Percentiles rank a stretch among this genome's conserved stretches.
Conservation (phyloP, 805 yeast species). For the Candida vaughaniae region DNA sequence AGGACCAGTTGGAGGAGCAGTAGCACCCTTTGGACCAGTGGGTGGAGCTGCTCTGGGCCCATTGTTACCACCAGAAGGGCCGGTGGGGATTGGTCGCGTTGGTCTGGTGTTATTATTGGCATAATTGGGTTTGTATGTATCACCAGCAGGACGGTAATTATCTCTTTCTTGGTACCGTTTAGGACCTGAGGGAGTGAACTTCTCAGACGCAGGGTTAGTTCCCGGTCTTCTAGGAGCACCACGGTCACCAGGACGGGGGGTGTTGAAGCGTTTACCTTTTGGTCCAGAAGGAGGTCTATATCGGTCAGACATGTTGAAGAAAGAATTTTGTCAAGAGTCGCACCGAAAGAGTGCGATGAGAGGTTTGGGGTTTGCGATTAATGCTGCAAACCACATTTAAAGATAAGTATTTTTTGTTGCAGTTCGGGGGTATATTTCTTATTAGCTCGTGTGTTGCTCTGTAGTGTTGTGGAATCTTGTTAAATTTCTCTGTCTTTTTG, state of each 20-base stretch:
- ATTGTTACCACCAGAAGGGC: neutral
- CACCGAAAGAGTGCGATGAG: too few species aligned
- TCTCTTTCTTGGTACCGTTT: conserved; percentile 23
- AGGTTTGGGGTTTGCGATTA: too few species aligned
- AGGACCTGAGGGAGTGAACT: conserved; percentile 16
- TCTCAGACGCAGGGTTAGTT: neutral
- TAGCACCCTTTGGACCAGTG: conserved; percentile 15
- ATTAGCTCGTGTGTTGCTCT: too few species aligned
- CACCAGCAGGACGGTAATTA: conserved; percentile 20
- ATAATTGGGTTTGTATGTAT: conserved; percentile 13
- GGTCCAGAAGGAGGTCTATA: conserved; percentile 26
- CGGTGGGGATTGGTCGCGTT: neutral
- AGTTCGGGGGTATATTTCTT: too few species aligned
- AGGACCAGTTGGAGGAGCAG: conserved; percentile 7
- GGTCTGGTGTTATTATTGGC: neutral
- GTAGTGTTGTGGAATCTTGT: too few species aligned
- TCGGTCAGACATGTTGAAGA: conserved; percentile 39
- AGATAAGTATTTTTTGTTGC: too few species aligned
- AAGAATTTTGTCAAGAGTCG: too few species aligned
- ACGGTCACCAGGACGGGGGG: neutral
- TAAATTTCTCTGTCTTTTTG: too few species aligned
- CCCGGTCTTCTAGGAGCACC: neutral
- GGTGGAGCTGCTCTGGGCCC: conserved; percentile 9
- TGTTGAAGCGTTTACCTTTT: conserved; percentile 14
- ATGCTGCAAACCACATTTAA: too few species aligned